phyloP scores from a whole-genome alignment of 2,329 filamentous ascomycete species.

The Aspergillus ruber region DNA sequence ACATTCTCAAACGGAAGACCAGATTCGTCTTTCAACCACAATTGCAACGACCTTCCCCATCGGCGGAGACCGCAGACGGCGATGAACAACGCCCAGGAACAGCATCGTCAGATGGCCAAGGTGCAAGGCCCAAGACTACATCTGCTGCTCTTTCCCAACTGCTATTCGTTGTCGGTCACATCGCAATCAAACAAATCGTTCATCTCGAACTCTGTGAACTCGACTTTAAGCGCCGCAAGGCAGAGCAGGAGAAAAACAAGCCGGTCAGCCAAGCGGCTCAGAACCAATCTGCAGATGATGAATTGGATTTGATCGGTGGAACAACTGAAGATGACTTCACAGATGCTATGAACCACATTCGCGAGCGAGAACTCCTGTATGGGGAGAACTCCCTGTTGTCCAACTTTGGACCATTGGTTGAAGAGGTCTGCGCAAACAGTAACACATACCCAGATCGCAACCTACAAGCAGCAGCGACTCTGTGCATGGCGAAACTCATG shows the following conservation, averaged over 20 bases:
- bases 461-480: constrained; percentile 83
- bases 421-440: constrained; percentile 91
- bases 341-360: constrained; percentile 76
- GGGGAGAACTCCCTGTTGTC: constrained; percentile 78
- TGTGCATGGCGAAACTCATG: constrained; percentile 97
- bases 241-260: constrained; percentile 45
- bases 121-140: constrained; percentile 56
- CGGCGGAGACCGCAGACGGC: constrained; percentile 19
- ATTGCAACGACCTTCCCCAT: constrained; percentile 20
- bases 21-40: constrained; percentile 64
- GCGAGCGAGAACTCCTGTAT: constrained; percentile 76
- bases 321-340: constrained; percentile 94
- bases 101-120: constrained; percentile 26
- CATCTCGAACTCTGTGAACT: constrained; percentile 95
- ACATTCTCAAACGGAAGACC: constrained; percentile 81
- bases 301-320: constrained; percentile 91
- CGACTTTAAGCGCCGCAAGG: constrained; percentile 93
- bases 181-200: constrained; percentile 98
- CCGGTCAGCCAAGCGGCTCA: constrained; percentile 37
- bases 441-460: constrained; percentile 84
- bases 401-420: constrained; percentile 83
- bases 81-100: constrained; percentile 30
- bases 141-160: constrained; percentile 77
- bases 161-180: constrained; percentile 89
- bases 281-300: constrained; percentile 61